These are phyloP conservation scores for Trapa bicornis DNA, from an alignment of 345 rosid species.

Conservation along the genomic window DNA sequence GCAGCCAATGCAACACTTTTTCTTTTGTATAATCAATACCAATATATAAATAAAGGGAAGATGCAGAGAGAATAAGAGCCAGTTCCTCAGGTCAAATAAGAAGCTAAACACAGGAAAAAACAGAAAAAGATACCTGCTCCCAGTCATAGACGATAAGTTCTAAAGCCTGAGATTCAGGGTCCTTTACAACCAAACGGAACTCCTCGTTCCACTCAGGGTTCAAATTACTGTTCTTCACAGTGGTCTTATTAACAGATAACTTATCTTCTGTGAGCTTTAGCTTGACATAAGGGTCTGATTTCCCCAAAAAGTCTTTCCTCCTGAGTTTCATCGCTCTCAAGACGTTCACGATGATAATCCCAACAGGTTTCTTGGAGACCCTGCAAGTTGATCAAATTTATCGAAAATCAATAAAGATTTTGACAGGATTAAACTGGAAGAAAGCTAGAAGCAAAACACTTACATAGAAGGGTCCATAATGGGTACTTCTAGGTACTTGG, in stretches of 20 bases:
- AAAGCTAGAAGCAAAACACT: slow-evolving; percentile 7
- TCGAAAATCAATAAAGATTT: slow-evolving; percentile 4
- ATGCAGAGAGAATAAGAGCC: too few relatives aligned
- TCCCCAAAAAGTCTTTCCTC: slow-evolving; percentile 75
- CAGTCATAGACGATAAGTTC: slow-evolving; percentile 65
- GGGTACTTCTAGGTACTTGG: slow-evolving; percentile 66
- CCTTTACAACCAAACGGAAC: slow-evolving; percentile 58
- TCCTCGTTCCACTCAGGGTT: slow-evolving; percentile 98
- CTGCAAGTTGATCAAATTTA: slow-evolving; percentile 18
- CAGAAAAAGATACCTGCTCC: slow-evolving; percentile 55
- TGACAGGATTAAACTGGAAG: background rate
- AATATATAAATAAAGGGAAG: too few relatives aligned
- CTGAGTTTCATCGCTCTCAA: slow-evolving; percentile 61
- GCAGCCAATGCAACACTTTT: too few relatives aligned
- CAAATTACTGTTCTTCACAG: slow-evolving; percentile 67
- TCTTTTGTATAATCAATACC: too few relatives aligned
- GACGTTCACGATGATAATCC: slow-evolving; percentile 65
- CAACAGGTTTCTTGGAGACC: slow-evolving; percentile 74
- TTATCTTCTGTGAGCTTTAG: slow-evolving; percentile 72
- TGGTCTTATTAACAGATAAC: slow-evolving; percentile 56
- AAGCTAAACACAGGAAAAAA: background rate
- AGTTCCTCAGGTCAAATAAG: background rate
- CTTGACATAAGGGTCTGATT: slow-evolving; percentile 89
- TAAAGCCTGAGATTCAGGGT: slow-evolving; percentile 58
- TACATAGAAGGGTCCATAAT: slow-evolving; percentile 75